Evolutionary conservation across 805 yeast species (phyloP).

Genomic region (Metschnikowia cerradonensis): DNA sequence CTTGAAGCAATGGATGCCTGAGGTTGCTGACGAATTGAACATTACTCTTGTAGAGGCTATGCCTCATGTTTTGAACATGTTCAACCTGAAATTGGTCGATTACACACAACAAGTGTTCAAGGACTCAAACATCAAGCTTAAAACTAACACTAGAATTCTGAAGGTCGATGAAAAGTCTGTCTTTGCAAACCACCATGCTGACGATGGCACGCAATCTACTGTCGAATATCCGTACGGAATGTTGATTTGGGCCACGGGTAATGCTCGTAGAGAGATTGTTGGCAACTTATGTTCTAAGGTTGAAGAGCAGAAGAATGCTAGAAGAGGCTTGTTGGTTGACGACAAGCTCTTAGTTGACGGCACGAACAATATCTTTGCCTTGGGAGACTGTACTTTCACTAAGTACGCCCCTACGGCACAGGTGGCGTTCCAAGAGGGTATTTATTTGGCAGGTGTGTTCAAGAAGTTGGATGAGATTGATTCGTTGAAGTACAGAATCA

Average conservation of each 20-base stretch:
- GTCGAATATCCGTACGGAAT: constrained; percentile 82
- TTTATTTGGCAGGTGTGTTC: constrained; percentile 70
- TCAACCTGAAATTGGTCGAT: constrained; percentile 62
- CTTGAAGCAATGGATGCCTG: constrained; percentile 84
- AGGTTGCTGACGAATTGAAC: constrained; percentile 72
- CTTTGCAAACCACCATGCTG: constrained; percentile 60
- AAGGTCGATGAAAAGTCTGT: constrained; percentile 71
- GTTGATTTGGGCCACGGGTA: constrained; percentile 97
- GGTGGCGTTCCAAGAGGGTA: constrained; percentile 94
- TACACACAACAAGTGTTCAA: constrained; percentile 79
- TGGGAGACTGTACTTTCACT: constrained; percentile 93
- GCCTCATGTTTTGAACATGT: constrained; percentile 80
- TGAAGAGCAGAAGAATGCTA: constrained; percentile 75
- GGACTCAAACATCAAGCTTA: constrained; percentile 63
- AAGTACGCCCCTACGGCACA: constrained; percentile 95
- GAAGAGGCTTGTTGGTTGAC: constrained; percentile 86
- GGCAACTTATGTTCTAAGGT: constrained; percentile 62
- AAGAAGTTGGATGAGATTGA: constrained; percentile 62
- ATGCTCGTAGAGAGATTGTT: constrained; percentile 78
- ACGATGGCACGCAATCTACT: constrained; percentile 58
- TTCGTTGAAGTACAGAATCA: constrained; percentile 45
- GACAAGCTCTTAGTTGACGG: constrained; percentile 77
- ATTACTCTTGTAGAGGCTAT: constrained; percentile 87
- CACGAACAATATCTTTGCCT: constrained; percentile 74
- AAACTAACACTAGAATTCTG: constrained; percentile 84